Percentiles rank a stretch among this genome's conserved stretches.
Evolutionary conservation across 257 asterid genomes (phyloP).

Genomic region (Coffea canephora): DNA sequence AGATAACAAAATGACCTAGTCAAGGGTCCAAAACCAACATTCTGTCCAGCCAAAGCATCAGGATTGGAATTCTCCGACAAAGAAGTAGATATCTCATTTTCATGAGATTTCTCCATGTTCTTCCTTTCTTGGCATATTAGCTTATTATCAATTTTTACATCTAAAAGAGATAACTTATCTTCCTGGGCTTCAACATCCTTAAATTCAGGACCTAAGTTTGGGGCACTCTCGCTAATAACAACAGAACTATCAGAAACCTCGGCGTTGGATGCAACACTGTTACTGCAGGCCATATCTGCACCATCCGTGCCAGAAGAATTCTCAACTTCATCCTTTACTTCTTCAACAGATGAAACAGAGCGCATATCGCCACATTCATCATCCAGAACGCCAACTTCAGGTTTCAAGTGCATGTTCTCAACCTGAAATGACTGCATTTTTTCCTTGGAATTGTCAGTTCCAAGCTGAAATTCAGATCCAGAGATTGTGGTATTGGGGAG

Average conservation of each 20-base stretch:
- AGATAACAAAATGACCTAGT: constrained; percentile 58
- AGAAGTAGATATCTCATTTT: constrained; percentile 26
- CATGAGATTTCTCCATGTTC: constrained; percentile 33
- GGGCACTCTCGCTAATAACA: constrained; percentile 25
- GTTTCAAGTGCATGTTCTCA: background rate
- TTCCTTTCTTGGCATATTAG: constrained; percentile 23
- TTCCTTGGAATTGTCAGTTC: background rate
- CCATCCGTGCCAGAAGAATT: constrained; percentile 25
- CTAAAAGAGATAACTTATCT: constrained; percentile 31
- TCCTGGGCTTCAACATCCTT: constrained; percentile 29
- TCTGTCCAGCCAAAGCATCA: constrained; percentile 29
- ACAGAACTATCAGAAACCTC: constrained; percentile 31
- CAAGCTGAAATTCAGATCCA: constrained; percentile 5
- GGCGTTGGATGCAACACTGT: constrained; percentile 27
- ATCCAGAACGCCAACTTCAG: constrained; percentile 12
- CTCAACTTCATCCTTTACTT: constrained; percentile 33
- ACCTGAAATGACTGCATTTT: background rate
- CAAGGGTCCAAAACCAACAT: constrained; percentile 25
- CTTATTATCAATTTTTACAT: constrained; percentile 7
- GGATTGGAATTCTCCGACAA: constrained; percentile 43
- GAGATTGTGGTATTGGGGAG: background rate
- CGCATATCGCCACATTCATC: constrained; percentile 23
- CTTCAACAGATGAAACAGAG: constrained; percentile 33
- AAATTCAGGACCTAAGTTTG: constrained; percentile 25
- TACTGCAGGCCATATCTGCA: constrained; percentile 27